Base-by-base conservation (phyloP, 2,329 filamentous ascomycete genomes). In the Ascochyta lentis region DNA sequence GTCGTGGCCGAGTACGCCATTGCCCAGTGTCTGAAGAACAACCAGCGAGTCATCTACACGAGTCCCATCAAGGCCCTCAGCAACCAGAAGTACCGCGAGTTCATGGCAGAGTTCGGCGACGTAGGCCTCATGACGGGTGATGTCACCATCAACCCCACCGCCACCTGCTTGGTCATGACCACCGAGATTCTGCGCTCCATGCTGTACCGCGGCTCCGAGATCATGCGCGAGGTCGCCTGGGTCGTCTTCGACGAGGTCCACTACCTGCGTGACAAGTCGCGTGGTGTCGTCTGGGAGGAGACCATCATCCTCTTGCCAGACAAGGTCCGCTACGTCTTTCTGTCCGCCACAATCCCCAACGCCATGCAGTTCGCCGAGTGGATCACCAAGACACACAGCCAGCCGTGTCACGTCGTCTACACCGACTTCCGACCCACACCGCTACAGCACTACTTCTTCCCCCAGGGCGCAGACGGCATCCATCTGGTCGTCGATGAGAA, bases 351-450 rank as follows among this genome's bases (percentile, higher is more conserved):
- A 2, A 99, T 99, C 60, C 95, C 95, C 50, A 99, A 99, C 73
- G 93, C 95, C 48, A 97, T 98, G 86, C 95, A 99, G 76, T 99
- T 99, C 69, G 95, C 95, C 66, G 94, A 99, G 76, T 99, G 95
- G 95, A 96, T 99, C 69, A 92, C 91, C 67, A 98, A 98, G 79
- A 98, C 94, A 54, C 96, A 99, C 76, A 90, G 91, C 63, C 96
- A 99, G 72, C 94, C 95, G 6, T 99, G 95, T 66, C 96, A 99
- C 82, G 96, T 99, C 60, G 95, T 99, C 3, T 99, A 99, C 77
- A 99, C 95, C 48, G 94, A 99, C 78, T 99, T 98, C 82, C 87
- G 95, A 72, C 95, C 95, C 19, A 99, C 95, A 0, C 95, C 95
- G 1, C 80, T 99, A 29, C 95, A 99, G 72, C 95, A 98, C 76